Evolutionary conservation across 2,329 filamentous ascomycete genomes (phyloP).

Genomic region (Ceratocystis ficicola): DNA sequence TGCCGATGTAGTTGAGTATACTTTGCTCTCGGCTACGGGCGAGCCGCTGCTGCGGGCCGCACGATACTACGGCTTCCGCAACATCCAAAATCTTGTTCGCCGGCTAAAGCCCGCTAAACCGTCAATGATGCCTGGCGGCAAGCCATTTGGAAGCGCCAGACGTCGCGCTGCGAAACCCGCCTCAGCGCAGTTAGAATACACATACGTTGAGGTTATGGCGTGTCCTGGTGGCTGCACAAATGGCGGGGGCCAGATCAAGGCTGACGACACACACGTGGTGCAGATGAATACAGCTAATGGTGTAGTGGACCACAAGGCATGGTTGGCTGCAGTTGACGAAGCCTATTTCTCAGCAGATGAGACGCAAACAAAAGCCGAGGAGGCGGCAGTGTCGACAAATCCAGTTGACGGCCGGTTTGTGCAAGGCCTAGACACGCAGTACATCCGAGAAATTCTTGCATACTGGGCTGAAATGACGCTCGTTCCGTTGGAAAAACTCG

Average conservation of each 20-base stretch:
- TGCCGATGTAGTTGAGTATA: slow-evolving; percentile 79
- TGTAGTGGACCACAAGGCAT: slow-evolving; percentile 71
- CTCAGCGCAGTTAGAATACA: slow-evolving; percentile 51
- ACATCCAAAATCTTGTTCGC: slow-evolving; percentile 96
- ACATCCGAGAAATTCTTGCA: slow-evolving; percentile 55
- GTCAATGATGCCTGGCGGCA: slow-evolving; percentile 69
- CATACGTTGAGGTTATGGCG: slow-evolving; percentile 98
- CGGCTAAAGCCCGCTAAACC: slow-evolving; percentile 68
- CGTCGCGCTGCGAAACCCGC: slow-evolving; percentile 28
- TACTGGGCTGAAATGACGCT: slow-evolving; percentile 67
- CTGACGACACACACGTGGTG: slow-evolving; percentile 58
- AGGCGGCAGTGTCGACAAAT: neutral
- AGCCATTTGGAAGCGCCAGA: slow-evolving; percentile 44
- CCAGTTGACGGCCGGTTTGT: slow-evolving; percentile 36
- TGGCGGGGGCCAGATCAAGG: slow-evolving; percentile 88
- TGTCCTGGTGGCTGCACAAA: slow-evolving; percentile 98
- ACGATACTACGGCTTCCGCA: slow-evolving; percentile 92
- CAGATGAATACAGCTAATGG: slow-evolving; percentile 39
- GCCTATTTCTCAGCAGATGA: slow-evolving; percentile 75
- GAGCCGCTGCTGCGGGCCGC: slow-evolving; percentile 63
- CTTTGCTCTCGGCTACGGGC: slow-evolving; percentile 42
- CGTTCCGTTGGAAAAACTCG: slow-evolving; percentile 58
- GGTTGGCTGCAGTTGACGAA: slow-evolving; percentile 72
- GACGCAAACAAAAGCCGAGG: neutral
- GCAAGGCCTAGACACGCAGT: slow-evolving; percentile 52